Evolutionary conservation across 2,329 filamentous ascomycete species (phyloP).

Genomic region (Tolypocladium pustulatum): DNA sequence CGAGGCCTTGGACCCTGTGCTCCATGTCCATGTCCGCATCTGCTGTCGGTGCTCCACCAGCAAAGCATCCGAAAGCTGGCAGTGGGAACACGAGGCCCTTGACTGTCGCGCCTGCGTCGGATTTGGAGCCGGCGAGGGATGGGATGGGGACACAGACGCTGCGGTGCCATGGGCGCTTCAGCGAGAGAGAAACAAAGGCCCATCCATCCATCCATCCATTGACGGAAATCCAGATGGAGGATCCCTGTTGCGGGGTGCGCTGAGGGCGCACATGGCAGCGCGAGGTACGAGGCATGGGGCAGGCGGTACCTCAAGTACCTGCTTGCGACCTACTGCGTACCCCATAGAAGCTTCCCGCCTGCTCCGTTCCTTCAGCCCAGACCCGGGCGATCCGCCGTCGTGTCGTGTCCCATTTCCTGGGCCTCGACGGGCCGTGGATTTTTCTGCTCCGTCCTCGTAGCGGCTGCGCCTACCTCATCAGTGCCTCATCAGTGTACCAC

Average conservation of each 20-base stretch:
- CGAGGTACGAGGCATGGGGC: not conserved
- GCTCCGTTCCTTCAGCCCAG: not conserved
- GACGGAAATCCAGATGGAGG: constrained; percentile 9
- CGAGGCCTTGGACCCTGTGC: not conserved
- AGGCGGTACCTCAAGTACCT: not conserved
- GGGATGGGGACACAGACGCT: not conserved
- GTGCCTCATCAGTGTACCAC: not conserved
- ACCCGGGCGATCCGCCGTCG: not conserved
- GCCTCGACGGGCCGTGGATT: not conserved
- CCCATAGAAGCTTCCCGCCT: not conserved
- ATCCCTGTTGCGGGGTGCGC: constrained; percentile 6
- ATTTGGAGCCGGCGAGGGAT: not conserved
- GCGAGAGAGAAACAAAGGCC: not conserved
- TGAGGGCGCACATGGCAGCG: not conserved
- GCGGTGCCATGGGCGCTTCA: not conserved
- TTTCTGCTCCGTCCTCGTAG: not conserved
- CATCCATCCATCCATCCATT: not conserved
- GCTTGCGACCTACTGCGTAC: not conserved
- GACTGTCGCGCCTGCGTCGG: not conserved
- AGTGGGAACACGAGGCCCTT: not conserved
- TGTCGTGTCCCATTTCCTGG: not conserved
- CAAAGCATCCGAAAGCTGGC: not conserved
- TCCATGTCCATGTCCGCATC: not conserved
- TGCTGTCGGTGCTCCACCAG: not conserved
- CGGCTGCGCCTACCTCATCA: not conserved